Evolutionary conservation across 306 rosid species (phyloP).

Genomic region (Lablab purpureus): DNA sequence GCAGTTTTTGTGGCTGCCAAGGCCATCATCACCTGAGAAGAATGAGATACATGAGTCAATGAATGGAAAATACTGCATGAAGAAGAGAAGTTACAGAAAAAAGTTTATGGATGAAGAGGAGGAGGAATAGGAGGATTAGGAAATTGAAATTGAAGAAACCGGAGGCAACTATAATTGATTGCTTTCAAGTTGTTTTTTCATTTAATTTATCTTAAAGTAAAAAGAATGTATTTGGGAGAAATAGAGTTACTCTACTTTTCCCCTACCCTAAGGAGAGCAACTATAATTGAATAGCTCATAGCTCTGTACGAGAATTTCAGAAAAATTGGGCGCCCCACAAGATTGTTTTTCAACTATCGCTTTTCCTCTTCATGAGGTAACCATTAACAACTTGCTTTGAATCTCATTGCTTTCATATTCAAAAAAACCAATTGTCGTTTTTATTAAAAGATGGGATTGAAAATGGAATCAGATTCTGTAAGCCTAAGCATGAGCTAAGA

Average conservation of each 20-base stretch:
- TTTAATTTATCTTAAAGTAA: background rate
- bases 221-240: background rate
- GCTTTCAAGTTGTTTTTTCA: background rate
- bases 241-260: background rate
- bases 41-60: background rate
- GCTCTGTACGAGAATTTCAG: background rate
- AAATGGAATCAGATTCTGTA: background rate
- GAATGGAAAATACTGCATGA: background rate
- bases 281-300: background rate
- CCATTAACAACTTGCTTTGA: background rate
- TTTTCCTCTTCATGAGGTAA: background rate
- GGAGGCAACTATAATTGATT: background rate
- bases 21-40: background rate
- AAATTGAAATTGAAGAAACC: background rate
- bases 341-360: background rate
- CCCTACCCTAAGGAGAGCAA: background rate
- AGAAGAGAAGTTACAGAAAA: background rate
- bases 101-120: too few relatives aligned
- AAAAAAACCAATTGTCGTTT: background rate
- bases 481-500: background rate
- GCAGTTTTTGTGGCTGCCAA: background rate
- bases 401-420: background rate
- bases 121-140: background rate
- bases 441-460: background rate
- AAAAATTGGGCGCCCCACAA: slow-evolving; percentile 1